Evolutionary conservation across 371 early-diverging fungal species (phyloP), one percentile per base, ranked within the genome.

Genomic region (Apophysomyces variabilis): DNA sequence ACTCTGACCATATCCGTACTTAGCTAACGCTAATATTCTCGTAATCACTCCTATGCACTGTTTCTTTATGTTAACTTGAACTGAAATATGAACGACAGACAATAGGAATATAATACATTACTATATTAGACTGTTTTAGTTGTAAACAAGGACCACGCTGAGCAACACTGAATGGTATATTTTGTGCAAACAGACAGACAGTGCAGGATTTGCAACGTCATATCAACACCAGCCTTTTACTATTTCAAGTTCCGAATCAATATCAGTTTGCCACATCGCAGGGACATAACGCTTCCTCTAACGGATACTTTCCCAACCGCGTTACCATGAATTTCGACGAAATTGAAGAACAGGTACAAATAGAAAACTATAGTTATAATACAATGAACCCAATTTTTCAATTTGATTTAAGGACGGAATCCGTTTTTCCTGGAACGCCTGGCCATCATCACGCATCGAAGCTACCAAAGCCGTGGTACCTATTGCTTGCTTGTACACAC

Each of bases 351-450:
- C 89, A 89, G 71, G 83, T 82, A 73, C 50, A 12, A 26, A 14
- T 8, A 21, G n/a, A 6, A 38, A 56, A 58, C 18, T 44, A 58
- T 58, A 16, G 36, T 57, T 39, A 7, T 7, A 38, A 11, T 26
- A 43, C 32, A 44, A 0, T 47, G n/a, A 37, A 26, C 32, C 47
- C 9, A 12, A 47, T 54, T 9, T 0, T 14, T 32, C 13, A 60
- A n/a, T 26, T 43, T 37, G 7, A 16, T 26, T 38, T 18, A 43
- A 82, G 79, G 96, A 96, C 72, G 98, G 98, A 66, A 89, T 96
- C 73, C 92, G 99, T 39, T 90, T 99, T 71, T 95, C 99, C 26
- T 99, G 99, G 99, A 99, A 99, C 84, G 95, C 95, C 35, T 97
- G 97, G 91, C 97, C 99, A 62, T 91, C 93, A 66, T 93, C 93